These are phyloP conservation scores for Wallacemonas sp. DNA, from an alignment of 208 protist species.

Conservation along the genomic window DNA sequence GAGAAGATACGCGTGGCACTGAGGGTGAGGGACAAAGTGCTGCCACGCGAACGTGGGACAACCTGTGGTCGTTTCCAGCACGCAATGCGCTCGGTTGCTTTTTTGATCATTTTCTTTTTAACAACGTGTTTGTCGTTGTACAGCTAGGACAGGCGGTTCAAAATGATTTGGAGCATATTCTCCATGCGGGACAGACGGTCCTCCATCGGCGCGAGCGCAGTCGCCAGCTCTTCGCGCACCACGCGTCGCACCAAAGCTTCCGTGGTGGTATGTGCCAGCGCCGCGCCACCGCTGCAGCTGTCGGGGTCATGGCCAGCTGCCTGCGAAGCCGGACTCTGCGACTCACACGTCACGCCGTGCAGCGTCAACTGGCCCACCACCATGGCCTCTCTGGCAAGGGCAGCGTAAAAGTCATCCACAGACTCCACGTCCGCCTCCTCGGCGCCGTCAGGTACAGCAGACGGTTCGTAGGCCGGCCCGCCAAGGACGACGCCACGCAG, in stretches of 20 bases:
- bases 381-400: not conserved
- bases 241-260: constrained; percentile 22
- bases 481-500: not conserved
- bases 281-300: not conserved
- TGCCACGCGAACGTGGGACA: too few relatives aligned
- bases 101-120: too few relatives aligned
- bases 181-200: constrained; percentile 25
- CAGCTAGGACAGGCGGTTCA: not conserved
- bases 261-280: not conserved
- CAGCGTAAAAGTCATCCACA: not conserved
- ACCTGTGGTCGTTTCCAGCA: too few relatives aligned
- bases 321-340: too few relatives aligned
- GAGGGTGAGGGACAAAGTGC: too few relatives aligned
- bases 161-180: constrained; percentile 14
- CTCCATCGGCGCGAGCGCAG: constrained; percentile 19
- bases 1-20: too few relatives aligned
- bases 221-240: constrained; percentile 28
- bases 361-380: not conserved
- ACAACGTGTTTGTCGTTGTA: too few relatives aligned
- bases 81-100: too few relatives aligned
- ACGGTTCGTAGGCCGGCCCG: not conserved
- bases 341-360: not conserved
- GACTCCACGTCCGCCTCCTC: not conserved
- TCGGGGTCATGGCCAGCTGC: too few relatives aligned
- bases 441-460: too few relatives aligned